These are phyloP conservation scores for Irpex sp. DNA, from an alignment of 1,284 basidiomycete genomes.

Conservation along the genomic window DNA sequence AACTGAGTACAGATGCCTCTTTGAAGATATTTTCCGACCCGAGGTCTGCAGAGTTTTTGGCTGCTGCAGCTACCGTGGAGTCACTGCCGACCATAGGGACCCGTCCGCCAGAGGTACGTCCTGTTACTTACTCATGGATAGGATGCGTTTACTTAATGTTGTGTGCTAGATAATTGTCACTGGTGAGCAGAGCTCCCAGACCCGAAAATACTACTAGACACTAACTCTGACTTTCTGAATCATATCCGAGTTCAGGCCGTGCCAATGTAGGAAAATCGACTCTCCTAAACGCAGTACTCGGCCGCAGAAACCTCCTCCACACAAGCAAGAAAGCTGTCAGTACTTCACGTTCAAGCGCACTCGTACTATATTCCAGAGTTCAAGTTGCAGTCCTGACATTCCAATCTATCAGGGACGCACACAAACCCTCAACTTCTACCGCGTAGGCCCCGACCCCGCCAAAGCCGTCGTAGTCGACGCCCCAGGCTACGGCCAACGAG, in stretches of 20 bases:
- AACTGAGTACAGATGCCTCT: neutral
- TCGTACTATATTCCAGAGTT: too few relatives aligned
- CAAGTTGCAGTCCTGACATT: neutral
- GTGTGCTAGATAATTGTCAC: constrained; percentile 27
- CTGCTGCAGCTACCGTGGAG: constrained; percentile 34
- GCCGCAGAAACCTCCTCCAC: constrained; percentile 50
- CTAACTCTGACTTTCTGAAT: neutral
- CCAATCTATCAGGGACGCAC: constrained; percentile 55
- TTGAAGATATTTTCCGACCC: constrained; percentile 30
- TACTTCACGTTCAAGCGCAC: constrained; percentile 7
- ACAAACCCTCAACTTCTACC: constrained; percentile 65
- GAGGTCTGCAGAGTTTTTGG: constrained; percentile 41
- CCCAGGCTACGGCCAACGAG: constrained; percentile 73
- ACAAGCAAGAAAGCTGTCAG: constrained; percentile 68
- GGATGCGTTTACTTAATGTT: neutral
- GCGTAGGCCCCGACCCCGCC: constrained; percentile 51
- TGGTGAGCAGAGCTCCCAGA: constrained; percentile 16
- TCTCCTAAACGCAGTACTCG: constrained; percentile 64
- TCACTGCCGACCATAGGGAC: constrained; percentile 39
- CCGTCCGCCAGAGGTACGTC: constrained; percentile 47
- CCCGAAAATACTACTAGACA: too few relatives aligned
- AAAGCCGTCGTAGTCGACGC: constrained; percentile 69
- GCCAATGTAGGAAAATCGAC: constrained; percentile 75
- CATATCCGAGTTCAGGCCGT: constrained; percentile 27
- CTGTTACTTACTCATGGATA: neutral